Evolutionary conservation across 2,329 filamentous ascomycete species (phyloP).

Genomic region (Alternaria triticina): DNA sequence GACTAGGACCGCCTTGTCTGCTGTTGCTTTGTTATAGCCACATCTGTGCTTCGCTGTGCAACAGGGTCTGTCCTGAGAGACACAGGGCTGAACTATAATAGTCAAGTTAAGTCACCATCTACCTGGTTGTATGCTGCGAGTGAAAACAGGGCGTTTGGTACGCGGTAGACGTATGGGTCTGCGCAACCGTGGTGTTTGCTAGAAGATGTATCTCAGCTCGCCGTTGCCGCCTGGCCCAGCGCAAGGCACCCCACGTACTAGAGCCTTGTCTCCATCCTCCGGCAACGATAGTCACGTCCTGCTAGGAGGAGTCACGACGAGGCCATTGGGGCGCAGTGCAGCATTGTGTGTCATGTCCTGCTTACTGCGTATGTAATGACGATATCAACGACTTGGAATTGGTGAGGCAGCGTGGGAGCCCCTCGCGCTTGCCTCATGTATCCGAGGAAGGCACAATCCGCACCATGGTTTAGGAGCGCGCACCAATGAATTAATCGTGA

Average conservation of each 20-base stretch:
- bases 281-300: not conserved
- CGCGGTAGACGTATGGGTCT: conserved; percentile 5
- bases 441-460: conserved; percentile 1
- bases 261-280: not conserved
- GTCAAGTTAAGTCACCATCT: conserved; percentile 17
- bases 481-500: not conserved
- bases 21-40: not conserved
- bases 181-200: conserved; percentile 21
- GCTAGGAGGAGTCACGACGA: conserved; percentile 21
- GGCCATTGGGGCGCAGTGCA: conserved; percentile 18
- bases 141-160: conserved; percentile 8
- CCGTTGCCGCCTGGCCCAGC: not conserved
- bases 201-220: not conserved
- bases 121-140: conserved; percentile 20
- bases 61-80: conserved; percentile 1
- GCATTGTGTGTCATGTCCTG: conserved; percentile 6
- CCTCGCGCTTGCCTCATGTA: conserved; percentile 14
- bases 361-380: conserved; percentile 25
- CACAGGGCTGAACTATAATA: conserved; percentile 14
- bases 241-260: conserved; percentile 1
- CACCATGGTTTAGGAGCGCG: not conserved
- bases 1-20: conserved; percentile 10
- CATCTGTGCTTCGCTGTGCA: conserved; percentile 12
- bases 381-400: conserved; percentile 9
- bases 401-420: conserved; percentile 9